These are phyloP conservation scores for Blastomyces percursus DNA, from an alignment of 2,329 filamentous ascomycete species.

Conservation along the genomic window DNA sequence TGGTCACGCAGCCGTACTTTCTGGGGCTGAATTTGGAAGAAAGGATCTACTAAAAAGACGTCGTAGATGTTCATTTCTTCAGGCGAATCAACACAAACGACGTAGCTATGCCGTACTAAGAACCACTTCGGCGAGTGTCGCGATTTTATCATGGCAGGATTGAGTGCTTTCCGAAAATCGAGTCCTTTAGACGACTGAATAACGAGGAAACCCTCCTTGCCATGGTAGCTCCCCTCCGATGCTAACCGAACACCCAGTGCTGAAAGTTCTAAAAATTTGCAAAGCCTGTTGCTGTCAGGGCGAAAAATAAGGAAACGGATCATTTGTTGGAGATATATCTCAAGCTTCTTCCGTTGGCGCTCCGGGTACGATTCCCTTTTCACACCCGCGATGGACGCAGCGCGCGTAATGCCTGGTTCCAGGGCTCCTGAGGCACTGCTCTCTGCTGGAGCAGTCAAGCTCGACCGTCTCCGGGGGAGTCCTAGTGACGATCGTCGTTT, in stretches of 20 bases:
- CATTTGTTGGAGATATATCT: constrained; percentile 85
- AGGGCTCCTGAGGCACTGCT: constrained; percentile 27
- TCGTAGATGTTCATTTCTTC: constrained; percentile 99
- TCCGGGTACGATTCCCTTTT: constrained; percentile 58
- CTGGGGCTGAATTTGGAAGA: constrained; percentile 73
- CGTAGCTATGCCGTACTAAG: constrained; percentile 90
- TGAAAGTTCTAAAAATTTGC: constrained; percentile 90
- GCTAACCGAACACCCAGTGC: constrained; percentile 87
- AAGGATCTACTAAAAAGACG: constrained; percentile 88
- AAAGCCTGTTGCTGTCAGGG: constrained; percentile 87
- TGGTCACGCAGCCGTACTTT: constrained; percentile 41
- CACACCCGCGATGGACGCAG: constrained; percentile 30
- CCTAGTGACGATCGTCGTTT: constrained; percentile 46
- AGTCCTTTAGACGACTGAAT: constrained; percentile 86
- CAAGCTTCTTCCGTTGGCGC: constrained; percentile 71
- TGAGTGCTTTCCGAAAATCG: constrained; percentile 71
- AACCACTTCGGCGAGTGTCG: constrained; percentile 95
- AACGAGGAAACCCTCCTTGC: constrained; percentile 88
- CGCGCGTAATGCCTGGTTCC: constrained; percentile 23
- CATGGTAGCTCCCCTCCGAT: constrained; percentile 92
- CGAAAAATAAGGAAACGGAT: constrained; percentile 95
- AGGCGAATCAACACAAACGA: constrained; percentile 95
- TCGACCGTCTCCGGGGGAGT: constrained; percentile 49
- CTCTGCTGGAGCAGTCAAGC: constrained; percentile 33
- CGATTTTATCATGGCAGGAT: constrained; percentile 64